Evolutionary conservation across 2,329 filamentous ascomycete genomes (phyloP), one percentile per base, ranked within the genome.

Genomic region (Fusarium napiforme): DNA sequence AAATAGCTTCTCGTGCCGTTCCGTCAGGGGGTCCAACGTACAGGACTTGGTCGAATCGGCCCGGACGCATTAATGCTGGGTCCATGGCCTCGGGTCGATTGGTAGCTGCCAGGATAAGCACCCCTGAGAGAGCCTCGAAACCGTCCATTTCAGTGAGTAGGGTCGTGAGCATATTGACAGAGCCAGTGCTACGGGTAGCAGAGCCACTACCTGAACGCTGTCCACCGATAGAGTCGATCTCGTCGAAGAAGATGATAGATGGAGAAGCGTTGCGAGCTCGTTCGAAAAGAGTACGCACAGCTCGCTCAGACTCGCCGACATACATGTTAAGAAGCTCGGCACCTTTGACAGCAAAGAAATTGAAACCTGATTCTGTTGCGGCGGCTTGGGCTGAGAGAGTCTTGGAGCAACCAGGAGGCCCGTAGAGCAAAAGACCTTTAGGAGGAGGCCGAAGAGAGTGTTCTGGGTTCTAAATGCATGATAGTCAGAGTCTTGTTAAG

Each of bases 281-380:
- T 60, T 92, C 89, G 80, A 98, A 98, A 2, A 98, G 90, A 62
- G 94, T 93, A 42, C 96, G 91, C 46, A 98, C 89, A 12, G 93
- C 92, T 16, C 94, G 90, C 83, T 98, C 96, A 4, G 95, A 96
- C 81, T 98, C 96, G 69, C 96, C 96, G 23, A 98, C 95, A 82
- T 98, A 98, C 93, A 97, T 97, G 83, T 95, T 97, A 68, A 97
- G 91, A 18, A 98, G 89, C 82, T 98, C 96, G 40, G 94, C 94
- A 32, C 95, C 96, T 83, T 98, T 97, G 74, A 98, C 93, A 14
- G 95, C 93, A 79, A 98, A 92, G 85, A 98, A 98, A 81, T 98
- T 98, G 82, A 97, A 92, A 8, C 93, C 93, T 36, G 93, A 94
- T 81, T 97, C 95, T 11, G 94, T 97, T 21, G 96, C 96, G 75